These are phyloP conservation scores for Mycena metata DNA, from an alignment of 768 basidiomycete genomes.

Conservation along the genomic window DNA sequence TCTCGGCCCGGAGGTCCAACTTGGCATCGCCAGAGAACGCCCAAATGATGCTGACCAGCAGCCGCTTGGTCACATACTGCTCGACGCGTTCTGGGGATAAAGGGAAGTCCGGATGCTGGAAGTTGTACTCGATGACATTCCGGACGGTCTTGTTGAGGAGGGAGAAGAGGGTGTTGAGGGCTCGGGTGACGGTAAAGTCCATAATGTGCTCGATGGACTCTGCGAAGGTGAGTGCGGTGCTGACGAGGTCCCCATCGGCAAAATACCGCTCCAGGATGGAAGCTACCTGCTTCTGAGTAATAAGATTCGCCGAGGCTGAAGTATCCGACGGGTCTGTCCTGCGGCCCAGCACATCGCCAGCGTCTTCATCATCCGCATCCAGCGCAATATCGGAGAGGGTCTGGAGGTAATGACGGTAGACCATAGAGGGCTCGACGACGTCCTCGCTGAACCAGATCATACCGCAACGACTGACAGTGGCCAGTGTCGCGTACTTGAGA, in stretches of 20 bases:
- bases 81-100: conserved; percentile 87
- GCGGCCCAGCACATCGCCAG: conserved; percentile 70
- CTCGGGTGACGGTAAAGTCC: conserved; percentile 95
- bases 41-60: conserved; percentile 96
- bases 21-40: conserved; percentile 98
- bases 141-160: conserved; percentile 96
- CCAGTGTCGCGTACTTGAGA: conserved; percentile 95
- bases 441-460: conserved; percentile 99
- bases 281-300: conserved; percentile 82
- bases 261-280: conserved; percentile 86
- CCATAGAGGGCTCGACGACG: conserved; percentile 91
- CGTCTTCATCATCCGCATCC: conserved; percentile 92
- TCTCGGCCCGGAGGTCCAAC: conserved; percentile 86
- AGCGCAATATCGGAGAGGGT: conserved; percentile 81
- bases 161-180: conserved; percentile 96
- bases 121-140: conserved; percentile 94
- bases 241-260: conserved; percentile 84
- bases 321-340: conserved; percentile 67
- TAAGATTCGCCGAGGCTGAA: conserved; percentile 71
- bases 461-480: conserved; percentile 99
- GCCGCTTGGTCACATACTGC: conserved; percentile 90
- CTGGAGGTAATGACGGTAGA: conserved; percentile 89
- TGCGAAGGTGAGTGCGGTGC: conserved; percentile 82
- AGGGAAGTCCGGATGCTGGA: conserved; percentile 96
- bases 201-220: conserved; percentile 96